A percentile compares a stretch with the other conserved stretches of the same genome.
Conservation (phyloP, 208 protist species). For the Trypanosoma avium region DNA sequence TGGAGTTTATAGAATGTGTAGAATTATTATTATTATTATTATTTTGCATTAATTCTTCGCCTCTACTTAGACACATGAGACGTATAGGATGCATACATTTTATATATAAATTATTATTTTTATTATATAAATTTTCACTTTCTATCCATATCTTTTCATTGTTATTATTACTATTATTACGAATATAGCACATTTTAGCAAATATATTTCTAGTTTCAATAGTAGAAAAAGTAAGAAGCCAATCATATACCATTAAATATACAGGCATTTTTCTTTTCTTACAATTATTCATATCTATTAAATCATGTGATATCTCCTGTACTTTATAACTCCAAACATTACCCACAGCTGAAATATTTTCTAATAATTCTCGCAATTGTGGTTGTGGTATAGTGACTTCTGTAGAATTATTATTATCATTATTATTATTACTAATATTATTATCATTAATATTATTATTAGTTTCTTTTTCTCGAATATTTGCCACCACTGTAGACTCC, state of each 20-base stretch:
- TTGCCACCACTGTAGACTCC: constrained; percentile 28
- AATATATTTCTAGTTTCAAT: constrained; percentile 11
- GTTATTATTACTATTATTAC: background rate
- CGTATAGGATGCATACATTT: constrained; percentile 21
- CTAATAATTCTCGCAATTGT: background rate
- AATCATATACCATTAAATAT: constrained; percentile 24
- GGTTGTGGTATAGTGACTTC: background rate
- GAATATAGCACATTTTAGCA: constrained; percentile 7
- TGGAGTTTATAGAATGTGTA: constrained; percentile 34
- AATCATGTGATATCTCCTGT: background rate
- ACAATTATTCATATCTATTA: background rate
- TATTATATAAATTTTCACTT: background rate
- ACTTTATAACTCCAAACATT: constrained; percentile 34
- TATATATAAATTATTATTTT: constrained; percentile 10
- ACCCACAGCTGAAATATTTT: constrained; percentile 37
- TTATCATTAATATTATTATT: background rate
- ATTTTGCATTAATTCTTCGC: background rate
- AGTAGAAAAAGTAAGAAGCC: constrained; percentile 19
- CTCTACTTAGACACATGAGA: background rate
- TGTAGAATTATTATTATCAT: background rate
- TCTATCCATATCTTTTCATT: background rate
- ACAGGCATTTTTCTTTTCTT: background rate
- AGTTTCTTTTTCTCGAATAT: constrained; percentile 17
- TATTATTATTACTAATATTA: background rate
- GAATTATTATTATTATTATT: constrained; percentile 11